A percentile compares a stretch with the other conserved stretches of the same genome.
These are phyloP conservation scores for Thelonectria discophora DNA, from an alignment of 2,329 filamentous ascomycete species.

Conservation along the genomic window DNA sequence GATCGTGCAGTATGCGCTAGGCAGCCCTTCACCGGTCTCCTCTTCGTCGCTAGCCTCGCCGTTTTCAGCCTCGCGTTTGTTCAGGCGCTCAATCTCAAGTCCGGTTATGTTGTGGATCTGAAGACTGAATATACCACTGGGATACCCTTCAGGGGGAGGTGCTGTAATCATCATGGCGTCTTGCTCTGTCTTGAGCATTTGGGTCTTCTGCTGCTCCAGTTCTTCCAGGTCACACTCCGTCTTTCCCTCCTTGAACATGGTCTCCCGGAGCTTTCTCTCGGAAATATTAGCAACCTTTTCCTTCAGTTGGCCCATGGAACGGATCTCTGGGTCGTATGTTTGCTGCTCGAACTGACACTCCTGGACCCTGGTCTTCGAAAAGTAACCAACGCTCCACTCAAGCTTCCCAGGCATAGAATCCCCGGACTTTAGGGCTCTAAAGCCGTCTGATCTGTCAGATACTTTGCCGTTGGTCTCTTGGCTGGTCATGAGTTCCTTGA, in stretches of 20 bases:
- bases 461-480: constrained; percentile 68
- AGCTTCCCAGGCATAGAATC: constrained; percentile 75
- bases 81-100: constrained; percentile 67
- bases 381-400: constrained; percentile 77
- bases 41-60: constrained; percentile 62
- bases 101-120: constrained; percentile 79
- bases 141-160: constrained; percentile 68
- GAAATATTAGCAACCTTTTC: constrained; percentile 63
- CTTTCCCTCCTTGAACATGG: constrained; percentile 56
- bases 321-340: constrained; percentile 65
- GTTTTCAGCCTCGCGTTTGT: constrained; percentile 61
- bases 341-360: constrained; percentile 69
- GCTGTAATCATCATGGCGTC: constrained; percentile 74
- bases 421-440: constrained; percentile 70
- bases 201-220: constrained; percentile 71
- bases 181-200: constrained; percentile 69
- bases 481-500: constrained; percentile 71
- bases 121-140: constrained; percentile 73
- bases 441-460: constrained; percentile 70
- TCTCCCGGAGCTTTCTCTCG: constrained; percentile 72
- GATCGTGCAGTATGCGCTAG: constrained; percentile 76
- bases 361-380: constrained; percentile 71
- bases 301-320: constrained; percentile 66
- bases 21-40: constrained; percentile 70
- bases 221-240: constrained; percentile 66